These are phyloP conservation scores for Podaxis sp. DNA, from an alignment of 768 basidiomycete genomes.

Conservation along the genomic window DNA sequence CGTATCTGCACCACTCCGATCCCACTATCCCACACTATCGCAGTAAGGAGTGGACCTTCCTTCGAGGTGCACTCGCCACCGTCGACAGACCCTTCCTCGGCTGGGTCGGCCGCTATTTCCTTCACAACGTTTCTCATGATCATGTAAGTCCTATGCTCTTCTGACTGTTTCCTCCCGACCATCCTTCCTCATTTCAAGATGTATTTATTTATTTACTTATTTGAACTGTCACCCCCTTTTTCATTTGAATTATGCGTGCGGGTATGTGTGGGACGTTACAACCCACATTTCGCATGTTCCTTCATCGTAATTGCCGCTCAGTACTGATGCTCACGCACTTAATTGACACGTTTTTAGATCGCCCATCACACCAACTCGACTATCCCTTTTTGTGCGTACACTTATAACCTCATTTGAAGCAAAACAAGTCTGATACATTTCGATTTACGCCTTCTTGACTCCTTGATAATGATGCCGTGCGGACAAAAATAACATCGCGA, in stretches of 20 bases:
- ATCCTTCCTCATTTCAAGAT: background rate
- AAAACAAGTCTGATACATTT: background rate
- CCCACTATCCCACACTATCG: constrained; percentile 53
- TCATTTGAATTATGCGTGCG: background rate
- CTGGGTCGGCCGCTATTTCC: constrained; percentile 58
- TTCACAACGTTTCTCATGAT: constrained; percentile 51
- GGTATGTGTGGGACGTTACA: background rate
- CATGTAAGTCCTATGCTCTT: constrained; percentile 26
- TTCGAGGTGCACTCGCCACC: constrained; percentile 53
- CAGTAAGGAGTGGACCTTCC: constrained; percentile 47
- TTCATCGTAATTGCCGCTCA: background rate
- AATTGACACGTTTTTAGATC: constrained; percentile 27
- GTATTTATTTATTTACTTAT: background rate
- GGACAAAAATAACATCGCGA: background rate
- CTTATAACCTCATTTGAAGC: background rate
- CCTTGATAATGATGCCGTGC: background rate
- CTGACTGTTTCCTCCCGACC: background rate
- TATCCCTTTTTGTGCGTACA: constrained; percentile 45
- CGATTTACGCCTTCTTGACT: background rate
- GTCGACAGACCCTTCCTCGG: constrained; percentile 59
- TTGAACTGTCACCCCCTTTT: background rate
- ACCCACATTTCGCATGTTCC: background rate
- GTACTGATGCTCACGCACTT: constrained; percentile 8
- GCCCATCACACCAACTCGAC: constrained; percentile 61
- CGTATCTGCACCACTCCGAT: constrained; percentile 60